Base-by-base conservation (phyloP, 768 basidiomycete species). In the Russula sp. region DNA sequence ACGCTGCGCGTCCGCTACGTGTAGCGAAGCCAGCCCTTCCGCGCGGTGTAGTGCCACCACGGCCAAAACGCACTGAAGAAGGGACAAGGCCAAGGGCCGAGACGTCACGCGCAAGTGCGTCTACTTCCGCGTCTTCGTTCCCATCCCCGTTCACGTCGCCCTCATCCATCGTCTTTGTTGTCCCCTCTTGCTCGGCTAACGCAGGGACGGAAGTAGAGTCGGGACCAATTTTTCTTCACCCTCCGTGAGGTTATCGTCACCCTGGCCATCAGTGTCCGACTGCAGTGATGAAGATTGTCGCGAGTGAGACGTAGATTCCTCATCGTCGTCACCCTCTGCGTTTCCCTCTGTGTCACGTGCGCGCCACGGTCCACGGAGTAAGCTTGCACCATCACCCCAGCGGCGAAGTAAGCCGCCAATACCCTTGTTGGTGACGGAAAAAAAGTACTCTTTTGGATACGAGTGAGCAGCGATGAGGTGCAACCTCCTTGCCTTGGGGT, bases 381-480 rank as follows among this genome's bases (percentile, higher is more conserved):
- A 79, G 69, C 89, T 92, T 5, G 84, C 92, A 7, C 91, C 92
- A 63, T 90, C 89, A 11, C 92, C 92, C 89, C 90, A 93, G 70
- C 78, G 83, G 72, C 84, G 83, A 61, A 93, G 73, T 20, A 94
- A 76, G 4, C 88, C 90, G 14, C 91, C 92, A 14, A 94, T 84
- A 24, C 94, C 94, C 72, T 90, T 93, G 75, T 94, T 94, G 18
- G 91, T 94, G 22, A 96, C 88, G 22, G 89, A 84, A 73, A 95
- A 96, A 75, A 92, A 95, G 74, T 88, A 96, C 71, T 94, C 84
- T 72, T 91, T 91, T 5, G 93, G 92, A 72, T 88, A 96, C 57
- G 81, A 84, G 70, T 96, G 94, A 16, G 79, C 83, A 69, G 87
- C 81, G 52, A 95, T 90, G 58, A 96, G 81, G 76, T 95, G 94